A percentile compares a stretch with the other conserved stretches of the same genome.
Conservation (phyloP, 2,329 filamentous ascomycete genomes). For the Aspergillus texensis region DNA sequence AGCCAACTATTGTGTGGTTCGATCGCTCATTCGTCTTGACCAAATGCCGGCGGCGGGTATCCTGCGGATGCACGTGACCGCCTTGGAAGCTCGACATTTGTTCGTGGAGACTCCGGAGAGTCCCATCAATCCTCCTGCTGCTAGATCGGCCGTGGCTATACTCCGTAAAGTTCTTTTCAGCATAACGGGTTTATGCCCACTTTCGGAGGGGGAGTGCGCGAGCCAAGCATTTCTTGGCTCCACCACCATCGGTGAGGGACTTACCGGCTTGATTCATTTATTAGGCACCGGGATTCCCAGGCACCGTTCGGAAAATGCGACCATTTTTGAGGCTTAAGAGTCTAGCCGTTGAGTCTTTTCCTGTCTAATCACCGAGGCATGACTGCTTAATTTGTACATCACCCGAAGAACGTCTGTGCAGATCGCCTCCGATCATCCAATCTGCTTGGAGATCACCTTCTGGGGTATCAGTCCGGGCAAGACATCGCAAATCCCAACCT, state of each 20-base stretch:
- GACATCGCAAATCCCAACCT: constrained; percentile 4
- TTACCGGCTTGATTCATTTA: constrained; percentile 1
- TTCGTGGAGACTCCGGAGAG: not conserved
- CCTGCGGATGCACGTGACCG: not conserved
- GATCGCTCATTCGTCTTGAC: not conserved
- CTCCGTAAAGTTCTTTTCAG: not conserved
- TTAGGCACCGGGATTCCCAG: not conserved
- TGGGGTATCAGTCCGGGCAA: not conserved
- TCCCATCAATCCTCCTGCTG: not conserved
- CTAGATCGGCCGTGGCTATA: not conserved
- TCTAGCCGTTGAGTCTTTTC: not conserved
- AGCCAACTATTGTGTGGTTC: not conserved
- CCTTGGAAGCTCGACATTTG: not conserved
- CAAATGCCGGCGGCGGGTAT: not conserved
- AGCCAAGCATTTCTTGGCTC: constrained; percentile 3
- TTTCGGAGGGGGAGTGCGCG: not conserved
- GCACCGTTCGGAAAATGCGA: not conserved
- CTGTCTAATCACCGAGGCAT: not conserved
- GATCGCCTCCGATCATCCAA: not conserved
- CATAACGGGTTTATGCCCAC: not conserved
- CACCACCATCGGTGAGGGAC: not conserved
- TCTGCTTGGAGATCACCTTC: not conserved
- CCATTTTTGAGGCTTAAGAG: constrained; percentile 1
- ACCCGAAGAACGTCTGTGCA: constrained; percentile 4
- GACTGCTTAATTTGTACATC: not conserved